phyloP scores from a whole-genome alignment of 495 filamentous ascomycete species.

The Viridothelium virens region DNA sequence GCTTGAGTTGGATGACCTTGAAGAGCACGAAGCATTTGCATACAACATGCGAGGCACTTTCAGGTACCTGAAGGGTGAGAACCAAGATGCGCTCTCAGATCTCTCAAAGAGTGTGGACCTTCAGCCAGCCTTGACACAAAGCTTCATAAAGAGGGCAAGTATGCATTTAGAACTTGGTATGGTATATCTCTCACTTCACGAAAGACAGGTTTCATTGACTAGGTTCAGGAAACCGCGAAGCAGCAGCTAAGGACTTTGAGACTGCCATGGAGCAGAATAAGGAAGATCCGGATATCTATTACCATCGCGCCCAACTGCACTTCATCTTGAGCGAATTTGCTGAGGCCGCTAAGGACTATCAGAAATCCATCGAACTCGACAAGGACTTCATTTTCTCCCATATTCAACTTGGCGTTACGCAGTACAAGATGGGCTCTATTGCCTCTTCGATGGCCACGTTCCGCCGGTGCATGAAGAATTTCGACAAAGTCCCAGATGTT shows the following conservation, averaged over 20 bases:
- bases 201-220: conserved; percentile 26
- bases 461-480: conserved; percentile 95
- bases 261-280: conserved; percentile 76
- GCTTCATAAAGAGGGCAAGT: conserved; percentile 97
- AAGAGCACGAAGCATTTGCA: conserved; percentile 75
- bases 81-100: conserved; percentile 69
- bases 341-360: conserved; percentile 94
- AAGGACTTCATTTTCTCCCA: conserved; percentile 95
- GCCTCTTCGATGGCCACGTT: conserved; percentile 98
- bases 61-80: conserved; percentile 83
- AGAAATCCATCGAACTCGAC: conserved; percentile 97
- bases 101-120: conserved; percentile 87
- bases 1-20: conserved; percentile 67
- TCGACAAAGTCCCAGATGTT: conserved; percentile 89
- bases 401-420: conserved; percentile 97
- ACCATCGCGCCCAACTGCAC: conserved; percentile 96
- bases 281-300: conserved; percentile 95
- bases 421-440: conserved; percentile 99
- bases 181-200: conserved; percentile 22
- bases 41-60: conserved; percentile 97
- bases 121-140: conserved; percentile 80
- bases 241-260: conserved; percentile 80
- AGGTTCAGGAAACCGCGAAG: conserved; percentile 66
- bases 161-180: conserved; percentile 93
- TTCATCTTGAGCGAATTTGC: conserved; percentile 93